Evolutionary conservation across 1,284 basidiomycete genomes (phyloP), one percentile per base, ranked within the genome.

Genomic region (Apiotrichum gracile): DNA sequence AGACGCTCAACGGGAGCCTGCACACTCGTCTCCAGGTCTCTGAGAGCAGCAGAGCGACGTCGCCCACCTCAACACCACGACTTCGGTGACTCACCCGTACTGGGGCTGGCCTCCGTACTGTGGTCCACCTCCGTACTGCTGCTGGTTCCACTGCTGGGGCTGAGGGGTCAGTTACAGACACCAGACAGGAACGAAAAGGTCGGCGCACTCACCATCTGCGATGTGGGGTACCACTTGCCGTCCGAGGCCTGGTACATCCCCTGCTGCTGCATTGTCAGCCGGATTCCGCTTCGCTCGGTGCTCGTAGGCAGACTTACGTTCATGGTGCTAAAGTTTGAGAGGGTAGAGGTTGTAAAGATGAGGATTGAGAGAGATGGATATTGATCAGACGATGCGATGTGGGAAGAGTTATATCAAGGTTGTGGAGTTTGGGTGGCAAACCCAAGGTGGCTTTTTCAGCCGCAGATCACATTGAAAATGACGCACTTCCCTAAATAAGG

Each of bases 181-280:
- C 26, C 3, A 14, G 25, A 4, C 8, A 12, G 3, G n/a, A 8
- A 19, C 16, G 34, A 17, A 17, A 17, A 13, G 17, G 8, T 26
- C 40, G 21, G 22, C 9, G 26, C n/a, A 45, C 43, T 31, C 19
- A 45, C 43, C 56, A 58, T 58, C 39, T 54, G 37, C 38, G 37
- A 16, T 16, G 47, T 38, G 35, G 59, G 59, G 41, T 61, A 61
- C 60, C 60, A 61, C 49, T 54, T 49, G 31, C 60, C 60, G 37
- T 61, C 60, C 4, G 27, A 37, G 40, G 60, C 60, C 43, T 61
- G 60, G 44, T 61, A 61, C 51, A 55, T 55, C 12, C 52, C 35
- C 39, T 52, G 52, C 27, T 50, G n/a, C n/a, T 19, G 19, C 19
- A 7, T 7, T 21, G 26, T 40, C n/a, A 29, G 38, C 10, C 4